Evolutionary conservation across 257 asterid genomes (phyloP), one percentile per base, ranked within the genome.

Genomic region (Solanum bulbocastanum): DNA sequence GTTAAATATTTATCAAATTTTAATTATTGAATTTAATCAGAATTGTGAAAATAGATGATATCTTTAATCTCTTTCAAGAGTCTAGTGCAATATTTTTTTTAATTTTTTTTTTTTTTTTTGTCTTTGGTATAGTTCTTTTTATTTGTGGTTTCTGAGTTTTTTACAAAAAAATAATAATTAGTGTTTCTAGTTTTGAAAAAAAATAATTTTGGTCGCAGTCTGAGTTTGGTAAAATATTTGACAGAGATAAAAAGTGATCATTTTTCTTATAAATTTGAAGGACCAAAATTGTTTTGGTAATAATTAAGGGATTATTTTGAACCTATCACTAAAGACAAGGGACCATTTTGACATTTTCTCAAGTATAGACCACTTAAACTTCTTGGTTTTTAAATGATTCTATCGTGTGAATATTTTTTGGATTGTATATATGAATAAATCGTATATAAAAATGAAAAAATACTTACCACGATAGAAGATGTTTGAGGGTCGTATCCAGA

Each of bases 401-500:
- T 3, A 40, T 58, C 1, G 37, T 27, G n/a, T 23, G 10, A 44
- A 82, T 82, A 46, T 25, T 16, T 8, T 83, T 32, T 14, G 1
- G 2, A 82, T 12, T 1, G 16, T 27, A 15, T 16, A 10, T 42
- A 23, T 2, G 18, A 13, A 83, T 9, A 33, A 15, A 52, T 52
- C 23, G 2, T 16, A 22, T 6, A 16, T 11, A 68, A 9, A 22
- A 30, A 44, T 2, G 5, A 2, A 11, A 23, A 2, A 69, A 86
- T 86, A 79, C 16, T 5, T 86, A 91, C 93, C 89, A 87, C 86
- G 11, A 93, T 79, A 42, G 87, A 83, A 75, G 96, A 62, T 27
- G 98, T 93, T 56, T 90, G 52, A 25, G 98, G 94, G 85, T 95
- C 98, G 66, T 91, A 95, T 84, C 98, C 96, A 5, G 90, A 89